These are phyloP conservation scores for Candida sp. DNA, from an alignment of 1,139 yeast genomes.

Conservation along the genomic window DNA sequence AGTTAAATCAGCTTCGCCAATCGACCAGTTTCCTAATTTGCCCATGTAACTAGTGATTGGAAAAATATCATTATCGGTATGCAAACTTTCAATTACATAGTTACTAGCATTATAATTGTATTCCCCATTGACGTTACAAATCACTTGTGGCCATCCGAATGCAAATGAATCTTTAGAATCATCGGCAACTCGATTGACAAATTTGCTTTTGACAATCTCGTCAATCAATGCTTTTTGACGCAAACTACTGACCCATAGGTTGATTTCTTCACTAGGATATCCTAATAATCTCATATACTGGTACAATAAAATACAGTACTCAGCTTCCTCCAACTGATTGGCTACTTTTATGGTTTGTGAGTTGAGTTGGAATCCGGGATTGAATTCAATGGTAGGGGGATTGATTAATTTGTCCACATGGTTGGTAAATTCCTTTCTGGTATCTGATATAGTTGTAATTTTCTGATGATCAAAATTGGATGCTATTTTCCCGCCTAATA, in stretches of 20 bases:
- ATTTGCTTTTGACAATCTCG: slow-evolving; percentile 14
- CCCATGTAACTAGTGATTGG: slow-evolving; percentile 2
- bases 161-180: slow-evolving; percentile 4
- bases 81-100: slow-evolving; percentile 5
- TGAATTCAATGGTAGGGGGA: slow-evolving; percentile 11
- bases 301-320: slow-evolving; percentile 44
- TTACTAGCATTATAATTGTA: slow-evolving; percentile 5
- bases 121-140: slow-evolving; percentile 5
- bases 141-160: slow-evolving; percentile 5
- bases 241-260: slow-evolving; percentile 37
- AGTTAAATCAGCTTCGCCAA: slow-evolving; percentile 2
- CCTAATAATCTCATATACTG: slow-evolving; percentile 47
- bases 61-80: not conserved
- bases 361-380: slow-evolving; percentile 38
- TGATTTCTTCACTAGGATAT: slow-evolving; percentile 36
- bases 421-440: not conserved
- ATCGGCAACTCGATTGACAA: slow-evolving; percentile 5
- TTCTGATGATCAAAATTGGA: not conserved
- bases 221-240: slow-evolving; percentile 29
- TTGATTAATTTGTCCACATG: not conserved
- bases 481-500: slow-evolving; percentile 1
- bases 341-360: slow-evolving; percentile 37
- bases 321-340: slow-evolving; percentile 47
- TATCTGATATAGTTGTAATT: not conserved
- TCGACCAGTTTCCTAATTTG: slow-evolving; percentile 4